A percentile compares a stretch with the other conserved stretches of the same genome.
Evolutionary conservation across 495 filamentous ascomycete species (phyloP).

Genomic region (Rostrohypoxylon terebratum): DNA sequence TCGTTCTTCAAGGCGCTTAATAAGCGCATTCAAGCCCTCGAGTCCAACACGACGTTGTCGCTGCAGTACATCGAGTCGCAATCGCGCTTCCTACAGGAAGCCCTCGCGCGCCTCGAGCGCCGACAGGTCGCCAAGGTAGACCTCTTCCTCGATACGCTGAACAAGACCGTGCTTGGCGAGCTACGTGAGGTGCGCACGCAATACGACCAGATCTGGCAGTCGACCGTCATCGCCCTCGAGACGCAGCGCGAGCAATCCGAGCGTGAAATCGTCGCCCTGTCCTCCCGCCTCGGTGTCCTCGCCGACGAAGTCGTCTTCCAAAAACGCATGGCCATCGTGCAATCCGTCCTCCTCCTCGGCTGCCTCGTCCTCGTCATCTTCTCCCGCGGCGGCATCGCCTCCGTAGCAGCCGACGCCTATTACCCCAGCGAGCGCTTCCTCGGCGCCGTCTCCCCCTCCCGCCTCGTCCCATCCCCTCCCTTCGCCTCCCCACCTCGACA

Average conservation of each 20-base stretch:
- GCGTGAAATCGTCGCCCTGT: conserved; percentile 84
- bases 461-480: conserved; percentile 39
- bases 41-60: conserved; percentile 91
- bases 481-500: conserved; percentile 42
- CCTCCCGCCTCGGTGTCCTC: conserved; percentile 80
- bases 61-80: conserved; percentile 98
- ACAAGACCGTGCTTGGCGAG: conserved; percentile 87
- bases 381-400: conserved; percentile 57
- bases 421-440: conserved; percentile 45
- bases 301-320: conserved; percentile 97
- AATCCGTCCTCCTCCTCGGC: conserved; percentile 85
- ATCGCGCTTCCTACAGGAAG: conserved; percentile 89
- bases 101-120: conserved; percentile 90
- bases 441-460: conserved; percentile 24
- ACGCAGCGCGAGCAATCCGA: conserved; percentile 83
- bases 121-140: conserved; percentile 86
- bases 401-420: conserved; percentile 44
- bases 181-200: conserved; percentile 81
- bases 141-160: conserved; percentile 83
- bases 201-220: conserved; percentile 97
- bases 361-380: conserved; percentile 92
- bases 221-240: conserved; percentile 90
- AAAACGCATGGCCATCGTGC: conserved; percentile 91
- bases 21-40: conserved; percentile 89
- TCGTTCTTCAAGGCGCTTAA: conserved; percentile 97